Evolutionary conservation across 1,284 basidiomycete species (phyloP), one percentile per base, ranked within the genome.

Genomic region (Cryptococcus amylolentus): DNA sequence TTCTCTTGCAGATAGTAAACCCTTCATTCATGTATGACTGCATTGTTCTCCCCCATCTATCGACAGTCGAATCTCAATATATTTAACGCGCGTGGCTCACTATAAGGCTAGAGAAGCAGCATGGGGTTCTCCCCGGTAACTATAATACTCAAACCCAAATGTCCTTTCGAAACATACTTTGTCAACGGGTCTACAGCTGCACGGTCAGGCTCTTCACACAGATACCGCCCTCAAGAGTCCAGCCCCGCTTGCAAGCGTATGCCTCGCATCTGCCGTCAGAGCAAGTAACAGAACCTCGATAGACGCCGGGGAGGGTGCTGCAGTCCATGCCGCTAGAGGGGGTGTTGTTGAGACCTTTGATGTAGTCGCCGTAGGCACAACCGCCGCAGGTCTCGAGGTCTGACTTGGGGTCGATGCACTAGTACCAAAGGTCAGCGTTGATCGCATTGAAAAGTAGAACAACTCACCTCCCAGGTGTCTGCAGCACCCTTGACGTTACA

Each of bases 401-500:
- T 10, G 27, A 18, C 13, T 14, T 35, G 28, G 46, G 26, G 46
- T 48, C 46, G 18, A 48, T 28, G 31, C 46, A 48, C 46, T 48
- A 14, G 10, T 5, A 13, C 18, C 26, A 9, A 27, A 31, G 27
- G 27, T 48, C 27, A 48, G 46, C 27, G 12, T 16, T n/a, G 23
- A 20, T 42, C 14, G 14, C 41, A 18, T 10, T 18, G 7, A 49
- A 45, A 27, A n/a, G 16, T 14, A 37, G 28, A 18, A 31, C 47
- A 10, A 49, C 54, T 46, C 14, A 55, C 54, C 43, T 60, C 58
- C 58, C 58, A 60, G n/a, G 58, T 39, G 27, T 54, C 52, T 16
- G 35, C 31, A 4, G 51, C 55, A 18, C 58, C 58, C 23, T 45
- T 41, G 9, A 60, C 42, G 23, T 48, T 52, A 23, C 58, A 60